A percentile compares a stretch with the other conserved stretches of the same genome.
Evolutionary conservation across 768 basidiomycete genomes (phyloP).

Genomic region (Tricholoma bakamatsutake): DNA sequence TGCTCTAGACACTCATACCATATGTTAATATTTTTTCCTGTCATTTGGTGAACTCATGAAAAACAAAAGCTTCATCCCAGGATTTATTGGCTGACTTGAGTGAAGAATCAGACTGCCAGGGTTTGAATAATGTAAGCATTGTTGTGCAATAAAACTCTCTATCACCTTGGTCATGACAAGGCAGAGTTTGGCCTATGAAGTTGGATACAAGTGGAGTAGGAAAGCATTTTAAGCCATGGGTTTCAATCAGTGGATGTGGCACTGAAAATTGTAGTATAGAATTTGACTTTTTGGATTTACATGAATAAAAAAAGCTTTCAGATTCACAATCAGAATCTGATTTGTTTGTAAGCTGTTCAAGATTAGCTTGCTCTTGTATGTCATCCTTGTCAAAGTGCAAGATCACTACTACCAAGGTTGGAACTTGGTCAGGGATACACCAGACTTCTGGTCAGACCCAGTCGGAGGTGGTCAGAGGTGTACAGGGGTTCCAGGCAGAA

Average conservation of each 20-base stretch:
- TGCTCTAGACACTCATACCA: conserved; percentile 23
- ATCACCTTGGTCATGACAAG: no score
- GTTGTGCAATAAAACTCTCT: no score
- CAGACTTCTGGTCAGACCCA: no score
- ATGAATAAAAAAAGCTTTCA: background rate
- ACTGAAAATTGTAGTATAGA: no score
- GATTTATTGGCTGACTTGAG: conserved; percentile 12
- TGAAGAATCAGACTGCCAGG: conserved; percentile 18
- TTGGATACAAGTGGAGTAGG: background rate
- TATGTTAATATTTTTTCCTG: conserved; percentile 10
- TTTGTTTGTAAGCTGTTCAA: background rate
- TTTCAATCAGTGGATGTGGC: background rate
- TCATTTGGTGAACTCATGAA: conserved; percentile 18
- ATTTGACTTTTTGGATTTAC: background rate
- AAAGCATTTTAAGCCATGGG: background rate
- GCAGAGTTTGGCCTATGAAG: background rate
- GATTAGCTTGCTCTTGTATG: background rate
- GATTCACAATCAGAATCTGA: no score
- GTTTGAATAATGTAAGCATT: conserved; percentile 5
- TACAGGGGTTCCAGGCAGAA: no score
- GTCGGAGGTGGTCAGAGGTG: no score
- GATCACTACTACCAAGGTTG: no score
- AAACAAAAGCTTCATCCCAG: conserved; percentile 19
- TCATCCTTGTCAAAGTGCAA: no score
- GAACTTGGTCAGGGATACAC: no score